Evolutionary conservation across 23 red algal genomes (phyloP).

Genomic region (Gracilaria caudata): DNA sequence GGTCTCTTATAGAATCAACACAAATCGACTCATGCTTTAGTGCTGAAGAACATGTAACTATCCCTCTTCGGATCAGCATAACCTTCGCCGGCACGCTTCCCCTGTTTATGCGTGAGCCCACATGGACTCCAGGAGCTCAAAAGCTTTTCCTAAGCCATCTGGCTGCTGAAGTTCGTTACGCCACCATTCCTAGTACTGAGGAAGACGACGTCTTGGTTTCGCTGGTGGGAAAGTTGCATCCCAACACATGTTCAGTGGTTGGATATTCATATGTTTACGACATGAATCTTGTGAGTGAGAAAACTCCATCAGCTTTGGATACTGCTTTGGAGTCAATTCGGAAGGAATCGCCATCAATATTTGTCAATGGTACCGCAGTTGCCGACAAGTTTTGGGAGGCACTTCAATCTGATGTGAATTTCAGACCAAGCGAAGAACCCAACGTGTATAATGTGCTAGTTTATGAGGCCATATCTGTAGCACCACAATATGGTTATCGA

Average conservation of each 20-base stretch:
- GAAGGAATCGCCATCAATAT: slow-evolving; percentile 35
- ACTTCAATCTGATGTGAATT: slow-evolving; percentile 20
- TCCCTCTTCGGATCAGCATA: slow-evolving; percentile 26
- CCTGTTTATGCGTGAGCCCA: slow-evolving; percentile 36
- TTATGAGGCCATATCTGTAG: slow-evolving; percentile 51
- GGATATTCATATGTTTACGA: slow-evolving; percentile 33
- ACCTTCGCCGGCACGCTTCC: slow-evolving; percentile 33
- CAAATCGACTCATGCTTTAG: not conserved
- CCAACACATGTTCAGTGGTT: slow-evolving; percentile 31
- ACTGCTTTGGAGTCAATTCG: slow-evolving; percentile 4
- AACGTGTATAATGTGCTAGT: slow-evolving; percentile 47
- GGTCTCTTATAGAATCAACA: not conserved
- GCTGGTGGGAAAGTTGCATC: slow-evolving; percentile 1
- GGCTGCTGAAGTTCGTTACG: slow-evolving; percentile 3
- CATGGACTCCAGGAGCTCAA: slow-evolving; percentile 21
- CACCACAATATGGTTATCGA: slow-evolving; percentile 56
- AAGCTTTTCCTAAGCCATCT: not conserved
- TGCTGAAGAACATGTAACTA: not conserved
- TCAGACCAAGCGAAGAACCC: not conserved
- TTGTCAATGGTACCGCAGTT: slow-evolving; percentile 19
- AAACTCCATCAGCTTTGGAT: slow-evolving; percentile 42
- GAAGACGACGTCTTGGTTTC: not conserved
- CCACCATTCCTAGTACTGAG: not conserved
- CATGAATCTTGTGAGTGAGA: slow-evolving; percentile 9
- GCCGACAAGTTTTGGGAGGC: slow-evolving; percentile 49